Base-by-base conservation (phyloP, 768 basidiomycete species). In the Coprinopsis marcescibilis region DNA sequence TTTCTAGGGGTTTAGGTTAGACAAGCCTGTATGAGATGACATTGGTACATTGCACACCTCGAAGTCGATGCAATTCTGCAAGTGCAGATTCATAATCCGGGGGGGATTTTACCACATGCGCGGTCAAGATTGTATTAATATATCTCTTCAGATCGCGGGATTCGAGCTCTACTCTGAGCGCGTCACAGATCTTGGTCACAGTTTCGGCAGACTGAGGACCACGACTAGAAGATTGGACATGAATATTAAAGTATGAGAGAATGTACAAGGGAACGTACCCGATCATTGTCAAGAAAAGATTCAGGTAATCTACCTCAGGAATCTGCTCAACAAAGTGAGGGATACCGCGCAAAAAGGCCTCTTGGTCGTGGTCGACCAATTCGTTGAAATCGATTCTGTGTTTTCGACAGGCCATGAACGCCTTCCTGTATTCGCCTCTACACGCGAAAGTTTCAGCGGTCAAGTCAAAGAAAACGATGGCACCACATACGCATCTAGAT, bases 331-430 rank as follows among this genome's bases (percentile, higher is more conserved):
- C 72, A 54, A 98, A 93, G 3, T 66, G 64, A 0, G 77, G 51
- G 0, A 97, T 68, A 11, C 75, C 65, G 13, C 68, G 62, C 60
- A 84, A 69, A 64, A 98, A 94, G 26, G 67, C 68, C 0, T 66
- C 66, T n/a, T 79, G 74, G 49, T 89, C 71, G 52, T 92, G 81
- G 48, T 95, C 86, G 34, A 93, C 83, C n/a, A 99, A 70, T 26
- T 89, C 70, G 60, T 86, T 88, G 45, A 96, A 73, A 56, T 97
- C 95, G 37, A 99, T 83, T 3, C 96, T 79, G 61, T 99, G 93
- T 60, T 92, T 92, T 25, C 96, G 75, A 64, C 92, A 97, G 1
- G 90, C 78, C 39, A 90, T 64, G 63, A 97, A 97, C 0, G 94
- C 96, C 53, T 89, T 85, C 43, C 83, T 74, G 65, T 92, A 97